Conservation (phyloP, 768 basidiomycete genomes). For the Austroboletus festivus region DNA sequence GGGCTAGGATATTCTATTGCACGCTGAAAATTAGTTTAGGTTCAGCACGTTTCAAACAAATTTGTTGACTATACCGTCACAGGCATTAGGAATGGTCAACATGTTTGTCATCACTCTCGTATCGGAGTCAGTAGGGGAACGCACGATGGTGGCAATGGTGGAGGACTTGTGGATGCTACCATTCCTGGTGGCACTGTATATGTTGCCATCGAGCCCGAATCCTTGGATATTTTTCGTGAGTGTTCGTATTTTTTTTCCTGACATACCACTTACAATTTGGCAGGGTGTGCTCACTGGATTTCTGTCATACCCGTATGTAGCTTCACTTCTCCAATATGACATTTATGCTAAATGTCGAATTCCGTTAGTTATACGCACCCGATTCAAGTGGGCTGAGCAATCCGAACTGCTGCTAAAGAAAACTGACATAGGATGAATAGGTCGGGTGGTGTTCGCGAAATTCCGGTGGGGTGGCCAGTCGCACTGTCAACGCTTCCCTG, state of each 20-base stretch:
- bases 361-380: constrained; percentile 42
- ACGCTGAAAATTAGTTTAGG: constrained; percentile 25
- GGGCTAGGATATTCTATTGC: background rate
- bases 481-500: constrained; percentile 57
- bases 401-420: background rate
- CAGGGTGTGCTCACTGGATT: constrained; percentile 44
- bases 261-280: background rate
- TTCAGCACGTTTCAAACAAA: constrained; percentile 64
- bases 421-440: constrained; percentile 8
- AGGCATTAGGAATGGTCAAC: constrained; percentile 47
- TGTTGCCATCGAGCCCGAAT: constrained; percentile 44
- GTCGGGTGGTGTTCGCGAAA: constrained; percentile 62
- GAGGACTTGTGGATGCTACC: constrained; percentile 60
- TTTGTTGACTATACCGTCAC: constrained; percentile 56
- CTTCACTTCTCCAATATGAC: background rate
- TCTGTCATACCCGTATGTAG: constrained; percentile 42
- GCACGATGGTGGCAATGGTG: constrained; percentile 51
- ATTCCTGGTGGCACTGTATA: constrained; percentile 55
- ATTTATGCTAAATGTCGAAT: background rate
- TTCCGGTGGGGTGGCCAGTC: constrained; percentile 54
- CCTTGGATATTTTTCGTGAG: constrained; percentile 54
- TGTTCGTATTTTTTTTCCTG: background rate
- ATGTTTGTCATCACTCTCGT: constrained; percentile 49
- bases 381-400: constrained; percentile 35
- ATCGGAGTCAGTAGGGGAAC: constrained; percentile 52